Evolutionary conservation across 1,139 yeast genomes (phyloP).

Genomic region (Debaryomyces coudertii): DNA sequence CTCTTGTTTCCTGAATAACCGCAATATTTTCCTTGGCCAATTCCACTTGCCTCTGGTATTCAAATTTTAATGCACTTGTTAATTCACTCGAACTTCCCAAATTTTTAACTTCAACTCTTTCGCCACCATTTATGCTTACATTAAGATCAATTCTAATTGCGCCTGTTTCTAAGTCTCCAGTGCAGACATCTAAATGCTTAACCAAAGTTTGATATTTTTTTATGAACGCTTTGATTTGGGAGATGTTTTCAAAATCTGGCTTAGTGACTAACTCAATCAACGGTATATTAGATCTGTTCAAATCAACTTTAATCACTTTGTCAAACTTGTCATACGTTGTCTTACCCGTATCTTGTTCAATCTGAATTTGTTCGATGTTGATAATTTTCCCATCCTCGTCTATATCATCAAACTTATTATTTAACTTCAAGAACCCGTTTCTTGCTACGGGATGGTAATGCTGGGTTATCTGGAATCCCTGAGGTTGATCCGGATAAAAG

Average conservation of each 20-base stretch:
- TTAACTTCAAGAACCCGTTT: conserved; percentile 59
- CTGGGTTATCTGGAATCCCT: conserved; percentile 96
- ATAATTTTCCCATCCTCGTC: conserved; percentile 43
- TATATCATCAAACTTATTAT: conserved; percentile 56
- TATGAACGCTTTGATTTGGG: conserved; percentile 76
- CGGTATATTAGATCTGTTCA: conserved; percentile 84
- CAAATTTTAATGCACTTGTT: conserved; percentile 72
- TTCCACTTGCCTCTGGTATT: conserved; percentile 67
- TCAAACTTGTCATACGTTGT: conserved; percentile 57
- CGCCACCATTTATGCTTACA: conserved; percentile 69
- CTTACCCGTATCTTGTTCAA: conserved; percentile 95
- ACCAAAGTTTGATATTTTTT: conserved; percentile 78
- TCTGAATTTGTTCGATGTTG: conserved; percentile 72
- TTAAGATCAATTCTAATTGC: conserved; percentile 96
- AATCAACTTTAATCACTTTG: conserved; percentile 60
- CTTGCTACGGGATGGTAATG: conserved; percentile 78
- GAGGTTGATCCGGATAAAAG: conserved; percentile 94
- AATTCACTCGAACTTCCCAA: conserved; percentile 84
- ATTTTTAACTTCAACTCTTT: conserved; percentile 87
- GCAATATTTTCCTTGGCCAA: conserved; percentile 37
- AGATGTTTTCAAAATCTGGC: conserved; percentile 76
- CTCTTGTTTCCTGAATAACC: conserved; percentile 74
- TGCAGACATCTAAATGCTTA: conserved; percentile 68
- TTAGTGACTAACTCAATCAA: conserved; percentile 88
- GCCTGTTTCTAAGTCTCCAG: conserved; percentile 92